These are phyloP conservation scores for Mucor lusitanicus DNA, from an alignment of 371 early-diverging fungal genomes.

Conservation along the genomic window DNA sequence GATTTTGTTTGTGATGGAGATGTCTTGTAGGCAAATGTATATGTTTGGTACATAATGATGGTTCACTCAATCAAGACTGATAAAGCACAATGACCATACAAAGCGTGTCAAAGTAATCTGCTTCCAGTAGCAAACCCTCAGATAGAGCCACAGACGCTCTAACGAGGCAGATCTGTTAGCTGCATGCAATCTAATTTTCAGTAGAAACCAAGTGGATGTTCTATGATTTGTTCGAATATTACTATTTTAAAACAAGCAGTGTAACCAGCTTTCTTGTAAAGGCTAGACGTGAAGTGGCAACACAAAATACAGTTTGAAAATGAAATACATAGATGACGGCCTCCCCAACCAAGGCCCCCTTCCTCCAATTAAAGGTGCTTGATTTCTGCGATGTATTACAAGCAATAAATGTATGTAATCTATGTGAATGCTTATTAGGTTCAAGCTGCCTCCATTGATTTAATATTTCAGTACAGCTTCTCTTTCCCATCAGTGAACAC, in stretches of 20 bases:
- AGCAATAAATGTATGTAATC: not conserved
- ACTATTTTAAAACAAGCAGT: not conserved
- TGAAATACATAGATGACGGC: not conserved
- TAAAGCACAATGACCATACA: too few species aligned
- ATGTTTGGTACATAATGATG: too few species aligned
- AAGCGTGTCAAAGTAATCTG: too few species aligned
- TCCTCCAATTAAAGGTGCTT: not conserved
- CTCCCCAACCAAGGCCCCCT: not conserved
- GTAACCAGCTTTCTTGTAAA: not conserved
- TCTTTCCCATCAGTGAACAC: too few species aligned
- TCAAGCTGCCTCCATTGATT: not conserved
- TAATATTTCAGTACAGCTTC: not conserved
- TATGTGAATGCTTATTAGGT: not conserved
- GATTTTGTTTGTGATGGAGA: not conserved
- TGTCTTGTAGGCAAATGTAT: not conserved
- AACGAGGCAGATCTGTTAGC: too few species aligned
- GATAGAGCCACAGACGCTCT: too few species aligned
- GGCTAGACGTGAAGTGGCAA: not conserved
- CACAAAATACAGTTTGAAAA: not conserved
- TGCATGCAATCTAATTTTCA: too few species aligned
- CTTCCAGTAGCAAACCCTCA: too few species aligned
- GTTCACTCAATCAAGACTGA: too few species aligned
- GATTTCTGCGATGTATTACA: not conserved
- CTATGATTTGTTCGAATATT: not conserved
- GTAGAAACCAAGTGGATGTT: not conserved